Percentiles rank a stretch among this genome's conserved stretches.
Evolutionary conservation across 345 rosid species (phyloP).

Genomic region (Chamaenerion angustifolium): DNA sequence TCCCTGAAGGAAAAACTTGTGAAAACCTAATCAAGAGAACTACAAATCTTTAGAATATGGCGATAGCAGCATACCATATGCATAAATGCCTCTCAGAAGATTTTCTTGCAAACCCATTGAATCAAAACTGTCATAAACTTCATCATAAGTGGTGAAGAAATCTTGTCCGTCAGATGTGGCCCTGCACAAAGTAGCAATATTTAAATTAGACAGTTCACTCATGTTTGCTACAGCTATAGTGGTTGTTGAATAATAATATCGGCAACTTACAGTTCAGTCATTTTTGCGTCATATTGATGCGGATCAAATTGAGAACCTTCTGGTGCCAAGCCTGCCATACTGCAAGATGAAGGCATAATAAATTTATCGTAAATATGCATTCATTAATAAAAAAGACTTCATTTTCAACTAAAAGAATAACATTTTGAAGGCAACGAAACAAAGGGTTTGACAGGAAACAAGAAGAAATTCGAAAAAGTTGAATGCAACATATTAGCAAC

Average conservation of each 20-base stretch:
- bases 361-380: no score
- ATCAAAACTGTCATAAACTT: slow-evolving; percentile 76
- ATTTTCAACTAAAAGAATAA: no score
- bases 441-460: no score
- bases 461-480: no score
- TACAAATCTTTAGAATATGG: no score
- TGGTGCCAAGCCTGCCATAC: slow-evolving; percentile 70
- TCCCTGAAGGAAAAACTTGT: no score
- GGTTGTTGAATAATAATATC: slow-evolving; percentile 1
- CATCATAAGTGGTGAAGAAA: slow-evolving; percentile 74
- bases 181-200: slow-evolving; percentile 9
- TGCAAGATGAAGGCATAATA: slow-evolving; percentile 9
- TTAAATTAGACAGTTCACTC: no score
- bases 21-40: no score
- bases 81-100: slow-evolving; percentile 88
- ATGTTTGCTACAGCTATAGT: no score
- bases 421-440: no score
- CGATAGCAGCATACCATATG: slow-evolving; percentile 47
- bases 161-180: slow-evolving; percentile 50
- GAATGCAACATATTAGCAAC: no score
- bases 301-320: slow-evolving; percentile 77
- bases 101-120: slow-evolving; percentile 69
- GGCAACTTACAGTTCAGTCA: slow-evolving; percentile 60
- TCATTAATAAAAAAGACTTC: no score
- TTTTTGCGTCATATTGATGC: slow-evolving; percentile 55